Evolutionary conservation across 176 grass and related monocot genomes (phyloP), one percentile per base, ranked within the genome.

Genomic region (Oryza rufipogon): DNA sequence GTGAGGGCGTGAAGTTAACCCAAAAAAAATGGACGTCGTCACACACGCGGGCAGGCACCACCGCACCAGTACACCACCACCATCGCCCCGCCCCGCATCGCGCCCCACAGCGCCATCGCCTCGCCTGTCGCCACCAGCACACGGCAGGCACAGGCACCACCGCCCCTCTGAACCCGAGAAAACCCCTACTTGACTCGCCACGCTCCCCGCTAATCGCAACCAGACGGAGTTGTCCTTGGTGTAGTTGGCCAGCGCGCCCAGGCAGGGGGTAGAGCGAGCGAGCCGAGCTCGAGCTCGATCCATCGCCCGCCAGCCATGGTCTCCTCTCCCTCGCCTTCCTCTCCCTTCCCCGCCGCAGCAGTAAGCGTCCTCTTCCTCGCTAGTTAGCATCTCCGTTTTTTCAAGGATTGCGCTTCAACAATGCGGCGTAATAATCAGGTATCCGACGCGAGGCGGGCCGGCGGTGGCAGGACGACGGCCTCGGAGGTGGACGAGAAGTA

Each of bases 1-100:
- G 89, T 87, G 75, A 90, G 83, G 80, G 75, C 84, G 89, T 83
- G 75, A 83, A 86, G 80, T 72, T 46, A 74, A 66, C 89, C 38
- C 15, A 69, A 63, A 74, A 75, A 75, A 85, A 42, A 38, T 23
- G 74, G 74, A 65, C 51, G 82, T 81, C 87, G 54, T 52, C 71
- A 12, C 49, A 13, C 70, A 5, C 71, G 78, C 64, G 54, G 64
- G 46, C 63, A 70, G 69, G 33, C 63, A 38, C 60, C 66, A 58
- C 28, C 64, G 42, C 42, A 28, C 20, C 52, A 9, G 42, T 10
- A 44, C 42, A 71, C 20, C 46, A 64, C 23, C 49, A 30, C 17
- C 19, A 39, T n/a, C 68, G 12, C 16, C 22, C 33, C 2, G 51
- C 51, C 51, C 5, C 51, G 51, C 16, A 19, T 10, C 19, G 0